Percentiles rank a stretch among this genome's conserved stretches.
These are phyloP conservation scores for Blastobotrys buckinghamii DNA, from an alignment of 1,139 yeast species.

Conservation along the genomic window DNA sequence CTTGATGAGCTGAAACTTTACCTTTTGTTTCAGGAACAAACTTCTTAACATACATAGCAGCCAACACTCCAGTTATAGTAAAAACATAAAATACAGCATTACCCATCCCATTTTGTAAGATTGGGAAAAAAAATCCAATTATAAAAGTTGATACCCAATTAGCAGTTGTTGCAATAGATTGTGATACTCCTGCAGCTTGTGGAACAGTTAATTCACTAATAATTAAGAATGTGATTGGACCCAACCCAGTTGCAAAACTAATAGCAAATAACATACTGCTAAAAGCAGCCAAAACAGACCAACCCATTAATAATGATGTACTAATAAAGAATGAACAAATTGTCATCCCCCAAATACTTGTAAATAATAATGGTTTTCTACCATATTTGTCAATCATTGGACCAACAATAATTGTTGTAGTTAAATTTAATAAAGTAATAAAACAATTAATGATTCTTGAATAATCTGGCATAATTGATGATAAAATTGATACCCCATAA, in stretches of 20 bases:
- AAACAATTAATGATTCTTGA: conserved; percentile 68
- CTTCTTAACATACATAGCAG: conserved; percentile 17
- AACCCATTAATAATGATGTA: conserved; percentile 50
- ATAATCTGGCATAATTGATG: conserved; percentile 59
- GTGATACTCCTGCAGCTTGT: conserved; percentile 79
- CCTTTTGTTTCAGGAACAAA: conserved; percentile 80
- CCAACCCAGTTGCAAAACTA: conserved; percentile 84
- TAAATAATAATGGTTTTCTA: conserved; percentile 61
- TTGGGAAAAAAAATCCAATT: conserved; percentile 77
- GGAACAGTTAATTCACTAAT: conserved; percentile 85
- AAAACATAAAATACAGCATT: conserved; percentile 77
- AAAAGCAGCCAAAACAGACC: conserved; percentile 50
- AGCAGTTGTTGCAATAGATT: conserved; percentile 84
- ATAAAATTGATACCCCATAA: conserved; percentile 81
- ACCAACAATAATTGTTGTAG: conserved; percentile 68
- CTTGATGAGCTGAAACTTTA: conserved; percentile 46
- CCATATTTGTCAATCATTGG: conserved; percentile 69
- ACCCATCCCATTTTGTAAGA: conserved; percentile 57
- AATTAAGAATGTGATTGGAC: conserved; percentile 88
- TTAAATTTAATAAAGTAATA: conserved; percentile 66
- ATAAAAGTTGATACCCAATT: conserved; percentile 88
- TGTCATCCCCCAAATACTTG: conserved; percentile 68
- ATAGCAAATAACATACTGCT: conserved; percentile 72
- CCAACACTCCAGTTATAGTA: conserved; percentile 35
- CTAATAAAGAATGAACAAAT: conserved; percentile 58